Base-by-base conservation (phyloP, 2,329 filamentous ascomycete species). In the Colletotrichum tamarilloi region DNA sequence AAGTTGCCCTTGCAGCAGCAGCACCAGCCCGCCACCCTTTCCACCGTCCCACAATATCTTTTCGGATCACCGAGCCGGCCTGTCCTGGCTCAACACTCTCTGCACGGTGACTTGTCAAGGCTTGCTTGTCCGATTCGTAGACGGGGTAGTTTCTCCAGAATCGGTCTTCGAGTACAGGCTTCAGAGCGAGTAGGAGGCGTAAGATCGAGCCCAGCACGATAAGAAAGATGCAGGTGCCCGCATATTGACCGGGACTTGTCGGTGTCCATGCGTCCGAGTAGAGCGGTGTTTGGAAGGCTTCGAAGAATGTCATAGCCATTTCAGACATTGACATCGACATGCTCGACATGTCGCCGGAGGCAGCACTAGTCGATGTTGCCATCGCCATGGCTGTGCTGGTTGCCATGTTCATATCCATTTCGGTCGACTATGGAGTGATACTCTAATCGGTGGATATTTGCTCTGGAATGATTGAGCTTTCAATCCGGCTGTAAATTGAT, bases 211-310 rank as follows among this genome's bases (percentile, higher is more conserved):
- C 92, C 65, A 98, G 91, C 46, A 93, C 77, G 80, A 98, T 92
- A 71, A 98, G 89, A 84, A 98, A 98, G 81, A 98, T 93, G 86
- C 96, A 97, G 30, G 95, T 97, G 68, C 91, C 96, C 1, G 94
- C 95, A 82, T 98, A 98, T 71, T 88, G 85, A 77, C 92, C 94
- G 4, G 87, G 85, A 49, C 85, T 91, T 26, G 80, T 83, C 5
- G 96, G 96, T 3, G 93, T 93, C 95, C 95, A 98, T 65, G 86
- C 81, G 22, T 83, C 81, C 12, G 94, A 92, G 84, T 85, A 91
- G 74, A 91, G 85, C 0, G 89, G 81, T 2, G 88, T 90, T 63
- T 78, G 76, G 58, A 81, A 84, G 71, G 83, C 88, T 76, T 92
- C 91, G 87, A 97, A 97, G 75, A 88, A 81, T 77, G 85, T 84